Base-by-base conservation (phyloP, 345 rosid species). In the Bruguiera gymnorhiza region DNA sequence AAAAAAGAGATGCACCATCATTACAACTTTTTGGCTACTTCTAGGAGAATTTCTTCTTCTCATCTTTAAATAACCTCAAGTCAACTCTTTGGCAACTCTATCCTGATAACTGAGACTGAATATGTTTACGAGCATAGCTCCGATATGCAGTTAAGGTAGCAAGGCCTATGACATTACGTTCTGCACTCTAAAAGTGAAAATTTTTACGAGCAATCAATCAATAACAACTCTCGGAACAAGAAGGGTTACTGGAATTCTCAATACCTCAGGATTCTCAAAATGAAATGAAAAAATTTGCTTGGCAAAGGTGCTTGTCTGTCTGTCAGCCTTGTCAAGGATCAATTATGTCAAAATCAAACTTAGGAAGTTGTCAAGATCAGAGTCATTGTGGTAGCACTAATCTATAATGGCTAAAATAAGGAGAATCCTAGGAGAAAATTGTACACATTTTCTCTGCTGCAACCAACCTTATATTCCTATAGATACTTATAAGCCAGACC, bases 301-400 rank as follows among this genome's bases (percentile, higher is more conserved):
- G 37, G 99, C 97, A 60, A 95, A 95, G 93, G 60, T 93, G 86
- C 70, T 91, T 86, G 74, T 95, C 97, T 69, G 89, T 90, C 76
- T 88, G 96, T 92, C 96, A 16, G 97, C 93, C 77, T 95, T 95
- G 85, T 92, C 97, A 63, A 95, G 96, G 79, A 89, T 88, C 74
- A 95, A 86, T 82, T 95, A 92, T 77, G 90, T 92, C 80, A 95
- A 95, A 84, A 83, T 95, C 97, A 83, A 95, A 95, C 86, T 96
- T 95, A 83, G 54, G 66, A 84, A 73, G 71, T 46, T 5, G 72
- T 50, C 63, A 50, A 16, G 60, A 67, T 36, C 62, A 68, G 65
- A 51, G 39, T 56, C 51, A 51, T 11, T 37, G 37, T 34, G 9
- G 37, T 34, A 30, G 32, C 32, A 8, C 11, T 37, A 37, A 37